A percentile compares a stretch with the other conserved stretches of the same genome.
Conservation (phyloP, 1,284 basidiomycete genomes). For the Moniliophthora roreri region DNA sequence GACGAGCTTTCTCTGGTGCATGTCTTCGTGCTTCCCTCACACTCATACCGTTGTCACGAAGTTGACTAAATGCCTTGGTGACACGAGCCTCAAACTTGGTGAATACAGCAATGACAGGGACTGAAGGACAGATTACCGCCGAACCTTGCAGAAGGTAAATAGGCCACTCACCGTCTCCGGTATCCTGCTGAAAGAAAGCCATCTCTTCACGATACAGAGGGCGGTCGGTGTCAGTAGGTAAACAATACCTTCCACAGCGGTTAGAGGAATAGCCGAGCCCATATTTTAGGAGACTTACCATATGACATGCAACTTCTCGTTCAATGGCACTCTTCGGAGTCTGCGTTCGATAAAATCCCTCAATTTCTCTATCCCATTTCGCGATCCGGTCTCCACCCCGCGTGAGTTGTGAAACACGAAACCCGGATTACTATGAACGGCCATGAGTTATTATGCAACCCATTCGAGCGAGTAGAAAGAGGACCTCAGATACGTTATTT, state of each 20-base stretch:
- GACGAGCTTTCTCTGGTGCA: constrained; percentile 3
- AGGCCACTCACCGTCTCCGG: background rate
- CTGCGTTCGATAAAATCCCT: constrained; percentile 1
- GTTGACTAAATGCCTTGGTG: constrained; percentile 2
- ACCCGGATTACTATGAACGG: constrained; percentile 3
- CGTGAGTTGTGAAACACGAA: constrained; percentile 11
- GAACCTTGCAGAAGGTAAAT: background rate
- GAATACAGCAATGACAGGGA: constrained; percentile 13
- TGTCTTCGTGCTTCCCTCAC: background rate
- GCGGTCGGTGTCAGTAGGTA: constrained; percentile 7
- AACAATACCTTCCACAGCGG: constrained; percentile 5
- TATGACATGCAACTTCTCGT: constrained; percentile 7
- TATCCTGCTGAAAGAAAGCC: constrained; percentile 6
- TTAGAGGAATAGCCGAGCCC: background rate
- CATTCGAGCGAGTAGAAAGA: background rate
- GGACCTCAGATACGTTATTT: constrained; percentile 7
- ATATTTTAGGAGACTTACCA: background rate
- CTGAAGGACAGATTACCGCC: background rate
- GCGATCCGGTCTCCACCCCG: constrained; percentile 10
- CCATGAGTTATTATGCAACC: background rate
- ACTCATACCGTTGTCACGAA: constrained; percentile 1
- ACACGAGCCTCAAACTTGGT: constrained; percentile 11
- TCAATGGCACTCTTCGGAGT: background rate
- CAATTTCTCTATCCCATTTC: background rate
- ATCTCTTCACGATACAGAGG: constrained; percentile 6